Conservation (phyloP, 1,284 basidiomycete genomes). For the Megacollybia platyphylla region DNA sequence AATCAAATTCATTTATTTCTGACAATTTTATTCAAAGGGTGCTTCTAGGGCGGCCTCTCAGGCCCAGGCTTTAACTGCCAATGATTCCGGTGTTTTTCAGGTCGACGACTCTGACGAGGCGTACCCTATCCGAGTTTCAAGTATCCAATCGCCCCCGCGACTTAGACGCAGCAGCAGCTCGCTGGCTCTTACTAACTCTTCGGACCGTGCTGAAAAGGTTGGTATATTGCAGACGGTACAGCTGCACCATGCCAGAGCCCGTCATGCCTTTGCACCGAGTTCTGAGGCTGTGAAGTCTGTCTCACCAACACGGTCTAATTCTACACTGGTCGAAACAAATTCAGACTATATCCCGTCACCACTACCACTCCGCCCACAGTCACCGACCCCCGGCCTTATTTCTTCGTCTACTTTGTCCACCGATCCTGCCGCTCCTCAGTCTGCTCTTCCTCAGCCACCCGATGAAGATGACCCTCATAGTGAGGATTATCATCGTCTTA, state of each 20-base stretch:
- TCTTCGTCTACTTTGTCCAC: conserved; percentile 3
- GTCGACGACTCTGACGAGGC: conserved; percentile 48
- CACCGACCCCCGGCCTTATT: not conserved
- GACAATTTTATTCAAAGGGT: conserved; percentile 24
- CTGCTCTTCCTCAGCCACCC: conserved; percentile 5
- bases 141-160: conserved; percentile 15
- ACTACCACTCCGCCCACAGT: conserved; percentile 1
- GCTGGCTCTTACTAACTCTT: conserved; percentile 39
- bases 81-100: conserved; percentile 30
- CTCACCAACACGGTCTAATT: conserved; percentile 1
- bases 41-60: conserved; percentile 58
- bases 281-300: not conserved
- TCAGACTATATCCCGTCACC: not conserved
- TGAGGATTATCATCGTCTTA: conserved; percentile 7
- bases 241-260: conserved; percentile 37
- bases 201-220: conserved; percentile 26
- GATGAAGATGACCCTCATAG: conserved; percentile 8
- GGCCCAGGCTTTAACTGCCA: conserved; percentile 42
- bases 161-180: conserved; percentile 45
- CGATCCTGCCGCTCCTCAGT: conserved; percentile 19
- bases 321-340: not conserved
- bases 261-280: conserved; percentile 32
- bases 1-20: conserved; percentile 2
- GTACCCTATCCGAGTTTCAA: conserved; percentile 15
- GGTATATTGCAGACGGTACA: conserved; percentile 51